Conservation (phyloP, 106 monocot genomes). For the Dioscorea zingiberensis region DNA sequence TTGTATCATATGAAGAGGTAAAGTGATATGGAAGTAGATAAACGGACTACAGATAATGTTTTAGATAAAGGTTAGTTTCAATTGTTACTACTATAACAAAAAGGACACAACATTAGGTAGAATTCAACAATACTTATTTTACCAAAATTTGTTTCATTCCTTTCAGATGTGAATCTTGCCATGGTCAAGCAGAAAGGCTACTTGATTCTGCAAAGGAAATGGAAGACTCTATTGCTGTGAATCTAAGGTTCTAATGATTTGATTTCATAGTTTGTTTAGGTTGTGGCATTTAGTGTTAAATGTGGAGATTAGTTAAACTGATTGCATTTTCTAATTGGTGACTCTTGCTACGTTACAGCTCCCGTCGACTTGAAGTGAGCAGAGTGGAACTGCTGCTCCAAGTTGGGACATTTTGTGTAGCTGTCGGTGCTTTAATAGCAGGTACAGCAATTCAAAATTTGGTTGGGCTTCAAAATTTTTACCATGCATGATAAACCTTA, state of each 20-base stretch:
- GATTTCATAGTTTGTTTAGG: background rate
- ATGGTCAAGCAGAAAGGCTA: constrained; percentile 95
- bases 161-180: constrained; percentile 91
- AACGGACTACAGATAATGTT: no score
- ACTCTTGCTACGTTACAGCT: constrained; percentile 33
- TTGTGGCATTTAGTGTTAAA: no score
- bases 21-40: no score
- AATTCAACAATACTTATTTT: no score
- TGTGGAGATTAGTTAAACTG: background rate
- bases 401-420: constrained; percentile 96
- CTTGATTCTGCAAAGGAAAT: constrained; percentile 98
- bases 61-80: no score
- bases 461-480: no score
- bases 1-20: no score
- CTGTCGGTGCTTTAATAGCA: constrained; percentile 90
- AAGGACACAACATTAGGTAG: no score
- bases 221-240: constrained; percentile 99
- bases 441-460: constrained; percentile 25
- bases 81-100: no score
- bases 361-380: constrained; percentile 85
- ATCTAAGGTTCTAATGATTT: constrained; percentile 53
- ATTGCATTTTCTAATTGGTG: background rate
- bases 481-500: no score
- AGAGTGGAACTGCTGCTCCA: constrained; percentile 93
- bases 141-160: background rate